Conservation (phyloP, 2,329 filamentous ascomycete genomes). For the Pyricularia pennisetigena region DNA sequence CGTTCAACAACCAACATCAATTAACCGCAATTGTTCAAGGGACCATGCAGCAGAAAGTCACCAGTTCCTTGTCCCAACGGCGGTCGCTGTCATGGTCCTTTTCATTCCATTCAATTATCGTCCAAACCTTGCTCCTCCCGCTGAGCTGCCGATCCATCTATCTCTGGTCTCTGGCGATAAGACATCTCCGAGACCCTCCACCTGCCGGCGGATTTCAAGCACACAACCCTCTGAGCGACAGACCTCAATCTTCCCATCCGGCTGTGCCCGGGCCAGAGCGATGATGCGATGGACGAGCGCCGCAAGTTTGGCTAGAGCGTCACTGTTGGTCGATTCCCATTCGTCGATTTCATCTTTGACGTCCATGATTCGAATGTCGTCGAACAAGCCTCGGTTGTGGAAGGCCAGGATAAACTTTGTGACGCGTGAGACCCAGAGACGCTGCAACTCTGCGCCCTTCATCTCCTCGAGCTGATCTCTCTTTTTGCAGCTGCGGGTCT, state of each 20-base stretch:
- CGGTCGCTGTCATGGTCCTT: background rate
- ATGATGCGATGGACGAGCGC: constrained; percentile 16
- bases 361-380: constrained; percentile 23
- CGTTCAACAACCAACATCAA: background rate
- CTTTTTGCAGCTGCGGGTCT: constrained; percentile 26
- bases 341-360: constrained; percentile 17
- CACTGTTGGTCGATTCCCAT: constrained; percentile 23
- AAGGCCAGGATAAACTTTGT: constrained; percentile 29
- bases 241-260: constrained; percentile 15
- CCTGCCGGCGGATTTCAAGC: constrained; percentile 15
- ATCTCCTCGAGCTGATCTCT: constrained; percentile 17
- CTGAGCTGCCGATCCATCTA: constrained; percentile 12
- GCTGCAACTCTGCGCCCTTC: constrained; percentile 26
- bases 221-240: constrained; percentile 8
- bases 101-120: background rate
- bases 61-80: background rate
- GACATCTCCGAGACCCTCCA: constrained; percentile 11
- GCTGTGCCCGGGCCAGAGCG: constrained; percentile 8
- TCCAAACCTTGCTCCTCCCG: background rate
- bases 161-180: constrained; percentile 16
- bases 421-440: constrained; percentile 30
- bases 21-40: background rate
- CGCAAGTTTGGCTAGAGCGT: constrained; percentile 19
- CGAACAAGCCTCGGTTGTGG: constrained; percentile 25
- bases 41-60: background rate